These are phyloP conservation scores for Eleusine indica DNA, from an alignment of 176 grass and related monocot genomes.

Conservation along the genomic window DNA sequence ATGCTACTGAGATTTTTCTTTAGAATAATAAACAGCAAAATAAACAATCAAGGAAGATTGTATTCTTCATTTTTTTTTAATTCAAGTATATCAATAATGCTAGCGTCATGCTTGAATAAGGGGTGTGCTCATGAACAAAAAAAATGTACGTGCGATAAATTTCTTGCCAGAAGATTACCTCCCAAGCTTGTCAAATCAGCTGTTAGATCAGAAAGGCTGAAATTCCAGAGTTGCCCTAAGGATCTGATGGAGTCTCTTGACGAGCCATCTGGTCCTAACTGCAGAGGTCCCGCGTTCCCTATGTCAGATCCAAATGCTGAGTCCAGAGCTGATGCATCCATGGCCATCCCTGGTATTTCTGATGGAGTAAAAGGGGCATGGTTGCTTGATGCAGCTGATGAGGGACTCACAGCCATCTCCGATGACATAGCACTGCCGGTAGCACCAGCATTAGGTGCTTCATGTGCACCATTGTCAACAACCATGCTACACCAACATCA, in stretches of 20 bases:
- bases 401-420: slow-evolving; percentile 91
- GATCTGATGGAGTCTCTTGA: slow-evolving; percentile 88
- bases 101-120: background rate
- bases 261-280: slow-evolving; percentile 73
- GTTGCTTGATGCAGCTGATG: slow-evolving; percentile 86
- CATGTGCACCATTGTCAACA: slow-evolving; percentile 60
- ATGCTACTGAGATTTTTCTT: background rate
- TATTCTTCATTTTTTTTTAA: slow-evolving; percentile 18
- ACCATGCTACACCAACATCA: slow-evolving; percentile 63
- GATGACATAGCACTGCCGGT: slow-evolving; percentile 68
- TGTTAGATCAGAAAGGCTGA: slow-evolving; percentile 94
- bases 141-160: background rate
- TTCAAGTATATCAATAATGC: background rate
- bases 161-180: slow-evolving; percentile 54
- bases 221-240: slow-evolving; percentile 95
- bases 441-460: slow-evolving; percentile 48
- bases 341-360: slow-evolving; percentile 82
- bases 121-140: slow-evolving; percentile 8
- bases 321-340: slow-evolving; percentile 80
- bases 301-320: slow-evolving; percentile 72
- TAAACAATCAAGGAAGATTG: background rate
- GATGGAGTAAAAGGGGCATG: slow-evolving; percentile 86
- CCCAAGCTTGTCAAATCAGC: slow-evolving; percentile 89
- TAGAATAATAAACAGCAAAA: background rate
- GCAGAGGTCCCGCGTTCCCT: slow-evolving; percentile 59